Evolutionary conservation across 2,329 filamentous ascomycete species (phyloP).

Genomic region (Botrytis hyacinthi): DNA sequence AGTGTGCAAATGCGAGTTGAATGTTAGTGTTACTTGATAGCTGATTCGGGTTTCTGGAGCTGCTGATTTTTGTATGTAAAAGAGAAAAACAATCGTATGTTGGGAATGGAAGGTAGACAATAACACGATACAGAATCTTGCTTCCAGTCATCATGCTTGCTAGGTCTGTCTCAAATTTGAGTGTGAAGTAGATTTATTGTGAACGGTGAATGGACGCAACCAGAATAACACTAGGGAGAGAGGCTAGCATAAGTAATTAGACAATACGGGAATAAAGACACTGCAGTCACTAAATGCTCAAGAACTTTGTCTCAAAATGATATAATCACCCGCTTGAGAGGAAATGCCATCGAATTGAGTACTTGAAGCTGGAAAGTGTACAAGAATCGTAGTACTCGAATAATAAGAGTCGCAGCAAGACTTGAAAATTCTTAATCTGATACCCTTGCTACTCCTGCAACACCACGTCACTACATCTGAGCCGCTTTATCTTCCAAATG

Average conservation of each 20-base stretch:
- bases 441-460: neutral
- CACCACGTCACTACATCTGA: neutral
- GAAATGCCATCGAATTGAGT: neutral
- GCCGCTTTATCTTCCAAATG: neutral
- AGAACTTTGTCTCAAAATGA: neutral
- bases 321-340: neutral
- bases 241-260: neutral
- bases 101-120: neutral
- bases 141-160: neutral
- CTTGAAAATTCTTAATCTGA: neutral
- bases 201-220: neutral
- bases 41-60: neutral
- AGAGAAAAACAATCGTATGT: neutral
- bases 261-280: neutral
- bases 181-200: neutral
- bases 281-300: neutral
- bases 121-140: neutral
- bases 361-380: fast-evolving
- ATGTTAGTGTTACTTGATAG: too few species aligned
- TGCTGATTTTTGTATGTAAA: too few species aligned
- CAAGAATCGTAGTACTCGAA: neutral
- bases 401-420: neutral
- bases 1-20: neutral
- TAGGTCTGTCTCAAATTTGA: neutral
- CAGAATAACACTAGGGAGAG: too few species aligned